These are phyloP conservation scores for Aspergillus arachidicola DNA, from an alignment of 2,329 filamentous ascomycete species.

Conservation along the genomic window DNA sequence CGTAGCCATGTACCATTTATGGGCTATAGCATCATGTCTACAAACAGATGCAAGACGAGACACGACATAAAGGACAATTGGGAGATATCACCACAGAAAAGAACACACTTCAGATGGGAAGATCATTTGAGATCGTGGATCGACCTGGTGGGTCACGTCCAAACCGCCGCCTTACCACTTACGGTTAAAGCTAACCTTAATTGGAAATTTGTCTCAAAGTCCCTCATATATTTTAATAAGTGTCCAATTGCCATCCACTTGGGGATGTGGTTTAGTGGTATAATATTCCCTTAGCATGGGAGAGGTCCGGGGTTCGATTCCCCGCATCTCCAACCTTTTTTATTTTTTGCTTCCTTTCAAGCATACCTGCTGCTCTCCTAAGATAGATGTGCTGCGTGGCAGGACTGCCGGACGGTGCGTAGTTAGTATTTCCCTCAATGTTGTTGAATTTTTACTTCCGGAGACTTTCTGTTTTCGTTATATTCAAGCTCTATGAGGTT, in stretches of 20 bases:
- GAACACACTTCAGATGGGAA: not conserved
- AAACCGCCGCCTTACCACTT: not conserved
- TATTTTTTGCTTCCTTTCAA: not conserved
- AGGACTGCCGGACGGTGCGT: too few relatives aligned
- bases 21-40: not conserved
- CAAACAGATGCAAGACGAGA: not conserved
- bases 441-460: not conserved
- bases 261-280: slow-evolving; percentile 4
- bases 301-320: slow-evolving; percentile 3
- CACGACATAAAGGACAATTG: too few relatives aligned
- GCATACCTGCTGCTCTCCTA: not conserved
- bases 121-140: not conserved
- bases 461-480: not conserved
- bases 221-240: not conserved
- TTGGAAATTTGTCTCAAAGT: not conserved
- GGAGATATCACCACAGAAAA: too few relatives aligned
- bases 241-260: not conserved
- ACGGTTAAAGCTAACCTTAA: not conserved
- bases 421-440: not conserved
- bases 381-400: too few relatives aligned
- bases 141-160: not conserved
- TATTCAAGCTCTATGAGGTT: not conserved
- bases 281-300: slow-evolving; percentile 1
- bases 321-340: not conserved
- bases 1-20: not conserved